phyloP scores from a whole-genome alignment of 176 grass and related monocot species.

The Oryza officinalis region DNA sequence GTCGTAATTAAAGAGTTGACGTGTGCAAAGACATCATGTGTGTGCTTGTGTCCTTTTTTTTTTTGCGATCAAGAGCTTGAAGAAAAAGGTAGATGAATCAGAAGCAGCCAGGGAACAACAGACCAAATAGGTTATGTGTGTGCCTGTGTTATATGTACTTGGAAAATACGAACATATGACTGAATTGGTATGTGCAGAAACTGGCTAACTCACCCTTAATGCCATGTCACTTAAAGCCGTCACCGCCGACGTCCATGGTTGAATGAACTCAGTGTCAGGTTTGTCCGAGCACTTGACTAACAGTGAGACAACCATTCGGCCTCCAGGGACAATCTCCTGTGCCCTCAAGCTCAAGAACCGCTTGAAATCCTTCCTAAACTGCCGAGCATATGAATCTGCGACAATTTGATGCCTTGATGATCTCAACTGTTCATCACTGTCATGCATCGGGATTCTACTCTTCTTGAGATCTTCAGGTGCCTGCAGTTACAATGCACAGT shows the following conservation, averaged over 20 bases:
- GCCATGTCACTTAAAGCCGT: conserved; percentile 2
- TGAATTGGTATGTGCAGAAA: neutral
- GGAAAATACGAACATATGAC: neutral
- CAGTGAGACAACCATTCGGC: conserved; percentile 24
- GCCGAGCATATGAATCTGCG: neutral
- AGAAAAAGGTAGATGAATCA: too few relatives aligned
- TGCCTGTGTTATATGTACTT: neutral
- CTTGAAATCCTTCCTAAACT: conserved; percentile 24
- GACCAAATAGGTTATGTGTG: neutral
- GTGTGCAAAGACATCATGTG: too few relatives aligned
- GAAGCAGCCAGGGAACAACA: too few relatives aligned
- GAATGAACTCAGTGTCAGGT: neutral
- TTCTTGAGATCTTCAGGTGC: conserved; percentile 8
- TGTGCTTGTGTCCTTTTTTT: too few relatives aligned
- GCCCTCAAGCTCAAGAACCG: conserved; percentile 1
- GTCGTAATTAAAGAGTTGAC: too few relatives aligned
- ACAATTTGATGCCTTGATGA: neutral
- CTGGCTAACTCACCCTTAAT: neutral
- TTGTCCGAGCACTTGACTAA: neutral
- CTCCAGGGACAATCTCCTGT: conserved; percentile 9
- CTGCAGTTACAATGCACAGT: neutral
- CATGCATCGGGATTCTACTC: neutral
- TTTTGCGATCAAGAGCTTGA: too few relatives aligned
- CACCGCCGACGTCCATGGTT: neutral
- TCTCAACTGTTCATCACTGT: neutral